These are phyloP conservation scores for Diplosphaera chodatii DNA, from an alignment of 139 green algal species.

Conservation along the genomic window DNA sequence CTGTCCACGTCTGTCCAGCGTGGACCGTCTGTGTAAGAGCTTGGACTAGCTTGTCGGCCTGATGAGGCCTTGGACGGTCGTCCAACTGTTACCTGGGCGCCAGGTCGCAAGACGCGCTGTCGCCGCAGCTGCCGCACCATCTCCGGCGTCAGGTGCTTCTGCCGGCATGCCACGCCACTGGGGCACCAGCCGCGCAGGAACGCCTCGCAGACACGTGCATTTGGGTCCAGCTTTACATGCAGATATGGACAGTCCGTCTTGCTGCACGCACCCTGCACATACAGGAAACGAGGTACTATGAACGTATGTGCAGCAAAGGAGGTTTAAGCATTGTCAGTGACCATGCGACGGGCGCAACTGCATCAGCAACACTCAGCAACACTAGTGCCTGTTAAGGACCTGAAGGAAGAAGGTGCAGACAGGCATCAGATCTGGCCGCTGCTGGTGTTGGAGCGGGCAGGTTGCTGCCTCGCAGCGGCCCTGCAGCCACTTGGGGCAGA, in stretches of 20 bases:
- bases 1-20: too few species aligned
- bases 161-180: slow-evolving; percentile 34
- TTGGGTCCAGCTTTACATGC: slow-evolving; percentile 44
- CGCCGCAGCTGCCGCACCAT: slow-evolving; percentile 33
- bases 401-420: slow-evolving; percentile 60
- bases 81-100: too few species aligned
- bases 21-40: too few species aligned
- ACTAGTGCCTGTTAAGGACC: too few species aligned
- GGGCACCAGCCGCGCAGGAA: slow-evolving; percentile 60
- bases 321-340: too few species aligned
- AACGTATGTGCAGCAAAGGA: too few species aligned
- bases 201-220: slow-evolving; percentile 39
- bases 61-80: too few species aligned
- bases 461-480: slow-evolving; percentile 30
- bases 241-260: slow-evolving; percentile 54
- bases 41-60: too few species aligned
- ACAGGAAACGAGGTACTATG: too few species aligned
- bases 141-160: slow-evolving; percentile 48
- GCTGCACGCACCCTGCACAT: slow-evolving; percentile 57
- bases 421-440: slow-evolving; percentile 55
- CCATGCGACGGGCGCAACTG: too few species aligned
- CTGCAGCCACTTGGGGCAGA: slow-evolving; percentile 58
- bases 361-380: too few species aligned
- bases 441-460: slow-evolving; percentile 49
- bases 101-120: background rate